Base-by-base conservation (phyloP, 73 alveolate genomes). In the Uronychia setigera region DNA sequence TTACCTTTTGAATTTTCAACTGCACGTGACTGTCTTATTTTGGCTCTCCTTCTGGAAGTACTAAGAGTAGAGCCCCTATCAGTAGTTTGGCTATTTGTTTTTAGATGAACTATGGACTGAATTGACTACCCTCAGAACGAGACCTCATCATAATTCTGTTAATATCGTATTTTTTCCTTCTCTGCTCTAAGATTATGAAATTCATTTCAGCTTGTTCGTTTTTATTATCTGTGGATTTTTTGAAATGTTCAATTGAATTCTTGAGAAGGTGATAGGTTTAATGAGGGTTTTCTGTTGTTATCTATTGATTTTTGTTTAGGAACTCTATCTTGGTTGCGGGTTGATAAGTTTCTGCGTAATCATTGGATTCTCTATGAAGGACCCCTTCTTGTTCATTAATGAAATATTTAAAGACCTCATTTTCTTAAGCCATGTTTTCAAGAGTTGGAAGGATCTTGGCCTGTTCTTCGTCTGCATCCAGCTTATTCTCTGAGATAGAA, bases 161-260 rank as follows among this genome's bases (percentile, higher is more conserved):
- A 5, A 76, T 29, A 27, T 76, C 81, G 32, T 29, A 76, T 76
- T 76, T 76, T 58, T 31, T 76, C 32, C 32, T 29, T 58, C 81
- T 76, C 5, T 76, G 9, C 59, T 76, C 29, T 5, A 76, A 32
- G 28, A 76, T 9, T 9, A 26, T 76, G 32, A 76, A 76, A 27
- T 76, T 76, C 19, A 5, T 26, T 27, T 76, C 81, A 5, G 81
- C 81, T 76, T 32, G 28, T 27, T 26, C 28, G 5, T 76, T 32
- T 31, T 76, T 76, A 25, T 76, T 58, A 9, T 76, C 81, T 28
- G 81, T 26, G 25, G 58, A 26, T 5, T 28, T 26, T 1, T 26
- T 31, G 28, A 76, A 31, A 58, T 76, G 28, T 5, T 76, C 81
- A 25, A 76, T 35, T 1, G 81, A 76, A 27, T 27, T 76, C 27